Evolutionary conservation across 2,329 filamentous ascomycete species (phyloP).

Genomic region (Knoxdaviesia proteae): DNA sequence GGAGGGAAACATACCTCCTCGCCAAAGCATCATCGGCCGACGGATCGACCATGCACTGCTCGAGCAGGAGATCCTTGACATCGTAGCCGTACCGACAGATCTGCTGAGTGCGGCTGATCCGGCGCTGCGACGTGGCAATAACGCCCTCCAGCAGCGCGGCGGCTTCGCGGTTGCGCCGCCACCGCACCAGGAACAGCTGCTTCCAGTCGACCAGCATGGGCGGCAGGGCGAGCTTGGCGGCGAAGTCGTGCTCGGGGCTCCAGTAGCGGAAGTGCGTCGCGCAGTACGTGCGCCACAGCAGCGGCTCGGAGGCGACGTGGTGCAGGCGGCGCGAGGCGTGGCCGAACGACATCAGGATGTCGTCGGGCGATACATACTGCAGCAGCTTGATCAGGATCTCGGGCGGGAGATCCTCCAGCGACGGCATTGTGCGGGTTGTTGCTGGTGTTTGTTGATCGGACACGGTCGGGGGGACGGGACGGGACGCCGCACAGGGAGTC

Average conservation of each 20-base stretch:
- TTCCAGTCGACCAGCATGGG: constrained; percentile 54
- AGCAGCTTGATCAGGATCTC: constrained; percentile 73
- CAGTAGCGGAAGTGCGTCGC: constrained; percentile 49
- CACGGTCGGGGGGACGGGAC: too few relatives aligned
- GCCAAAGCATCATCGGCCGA: constrained; percentile 55
- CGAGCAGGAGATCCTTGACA: constrained; percentile 63
- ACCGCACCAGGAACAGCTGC: constrained; percentile 36
- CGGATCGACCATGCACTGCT: constrained; percentile 38
- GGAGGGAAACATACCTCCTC: constrained; percentile 26
- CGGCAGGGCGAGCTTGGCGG: constrained; percentile 28
- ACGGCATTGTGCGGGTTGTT: too few relatives aligned
- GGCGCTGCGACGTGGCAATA: constrained; percentile 46
- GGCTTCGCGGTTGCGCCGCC: constrained; percentile 28
- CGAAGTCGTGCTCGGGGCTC: constrained; percentile 43
- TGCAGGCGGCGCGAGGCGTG: constrained; percentile 41
- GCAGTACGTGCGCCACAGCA: constrained; percentile 70
- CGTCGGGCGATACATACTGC: constrained; percentile 34
- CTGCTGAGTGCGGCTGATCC: constrained; percentile 46
- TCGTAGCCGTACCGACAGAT: constrained; percentile 65
- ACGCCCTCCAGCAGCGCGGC: constrained; percentile 42
- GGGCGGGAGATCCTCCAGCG: constrained; percentile 36
- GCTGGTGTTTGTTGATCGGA: too few relatives aligned
- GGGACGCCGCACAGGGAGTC: too few relatives aligned
- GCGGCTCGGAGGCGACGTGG: constrained; percentile 44
- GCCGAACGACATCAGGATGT: constrained; percentile 27